phyloP scores from a whole-genome alignment of 176 grass and related monocot genomes.

The Musa itinerans region DNA sequence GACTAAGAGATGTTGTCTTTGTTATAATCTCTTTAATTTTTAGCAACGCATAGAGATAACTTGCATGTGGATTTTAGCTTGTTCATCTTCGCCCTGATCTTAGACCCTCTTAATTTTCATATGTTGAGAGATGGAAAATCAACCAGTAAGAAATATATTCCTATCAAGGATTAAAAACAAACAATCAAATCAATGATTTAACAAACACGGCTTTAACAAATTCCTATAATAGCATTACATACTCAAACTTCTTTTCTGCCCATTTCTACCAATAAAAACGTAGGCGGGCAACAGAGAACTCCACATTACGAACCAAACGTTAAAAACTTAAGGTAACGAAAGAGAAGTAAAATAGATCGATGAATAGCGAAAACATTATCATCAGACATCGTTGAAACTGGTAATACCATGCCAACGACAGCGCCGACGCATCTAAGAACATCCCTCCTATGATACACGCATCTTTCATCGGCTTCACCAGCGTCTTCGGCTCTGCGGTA shows the following conservation, averaged over 20 bases:
- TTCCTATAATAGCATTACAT: too few species aligned
- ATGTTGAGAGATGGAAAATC: not conserved
- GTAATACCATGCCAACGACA: constrained; percentile 45
- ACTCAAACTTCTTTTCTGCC: too few species aligned
- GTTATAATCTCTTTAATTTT: too few species aligned
- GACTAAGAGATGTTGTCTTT: too few species aligned
- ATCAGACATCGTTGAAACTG: not conserved
- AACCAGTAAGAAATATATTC: not conserved
- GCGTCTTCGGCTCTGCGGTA: constrained; percentile 16
- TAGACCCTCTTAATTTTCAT: not conserved
- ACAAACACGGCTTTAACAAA: too few species aligned
- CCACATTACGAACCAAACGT: not conserved
- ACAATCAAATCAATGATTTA: too few species aligned
- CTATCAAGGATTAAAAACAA: too few species aligned
- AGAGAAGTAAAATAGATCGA: not conserved
- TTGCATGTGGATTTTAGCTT: too few species aligned
- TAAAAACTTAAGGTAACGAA: too few species aligned
- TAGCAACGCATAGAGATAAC: too few species aligned
- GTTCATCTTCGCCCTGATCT: not conserved
- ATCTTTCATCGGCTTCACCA: constrained; percentile 3
- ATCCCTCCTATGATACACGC: constrained; percentile 36
- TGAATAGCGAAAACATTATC: not conserved
- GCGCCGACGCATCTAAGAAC: constrained; percentile 36
- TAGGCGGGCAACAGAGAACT: not conserved
- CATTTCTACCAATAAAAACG: not conserved